A percentile compares a stretch with the other conserved stretches of the same genome.
Evolutionary conservation across 2,329 filamentous ascomycete species (phyloP).

Genomic region (Pseudogymnoascus sp.): DNA sequence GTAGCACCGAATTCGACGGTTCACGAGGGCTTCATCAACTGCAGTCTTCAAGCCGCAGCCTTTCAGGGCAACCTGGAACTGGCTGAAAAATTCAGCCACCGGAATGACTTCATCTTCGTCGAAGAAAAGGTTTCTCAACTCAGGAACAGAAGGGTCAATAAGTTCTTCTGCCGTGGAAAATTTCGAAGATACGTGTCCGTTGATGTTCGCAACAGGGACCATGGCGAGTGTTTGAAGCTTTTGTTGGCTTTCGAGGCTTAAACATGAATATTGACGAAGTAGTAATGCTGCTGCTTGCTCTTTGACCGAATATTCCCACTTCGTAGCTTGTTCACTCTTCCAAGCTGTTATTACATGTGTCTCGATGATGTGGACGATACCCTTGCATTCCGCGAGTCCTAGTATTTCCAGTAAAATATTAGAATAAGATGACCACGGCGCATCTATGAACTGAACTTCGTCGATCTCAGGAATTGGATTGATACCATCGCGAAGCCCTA

Average conservation of each 20-base stretch:
- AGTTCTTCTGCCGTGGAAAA: conserved; percentile 19
- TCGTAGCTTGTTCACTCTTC: conserved; percentile 9
- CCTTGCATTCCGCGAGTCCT: conserved; percentile 14
- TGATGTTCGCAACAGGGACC: conserved; percentile 17
- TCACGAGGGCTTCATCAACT: conserved; percentile 19
- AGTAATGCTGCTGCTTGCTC: conserved; percentile 17
- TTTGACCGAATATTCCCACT: conserved; percentile 16
- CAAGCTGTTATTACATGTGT: conserved; percentile 21
- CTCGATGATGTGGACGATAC: conserved; percentile 14
- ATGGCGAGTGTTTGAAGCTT: conserved; percentile 19
- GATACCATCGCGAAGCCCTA: conserved; percentile 16
- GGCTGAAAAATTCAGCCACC: conserved; percentile 14
- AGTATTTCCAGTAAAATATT: conserved; percentile 14
- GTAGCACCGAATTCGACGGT: conserved; percentile 16
- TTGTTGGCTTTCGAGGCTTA: conserved; percentile 10
- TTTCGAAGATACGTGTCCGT: conserved; percentile 14
- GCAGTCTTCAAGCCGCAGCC: conserved; percentile 19
- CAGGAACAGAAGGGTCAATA: conserved; percentile 17
- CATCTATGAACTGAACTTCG: conserved; percentile 18
- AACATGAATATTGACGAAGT: conserved; percentile 15
- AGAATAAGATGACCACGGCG: not conserved
- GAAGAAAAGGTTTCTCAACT: conserved; percentile 21
- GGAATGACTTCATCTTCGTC: conserved; percentile 24
- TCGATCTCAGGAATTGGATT: conserved; percentile 17
- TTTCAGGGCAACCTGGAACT: conserved; percentile 18